Evolutionary conservation across 495 filamentous ascomycete species (phyloP).

Genomic region (Talaromyces proteolyticus): DNA sequence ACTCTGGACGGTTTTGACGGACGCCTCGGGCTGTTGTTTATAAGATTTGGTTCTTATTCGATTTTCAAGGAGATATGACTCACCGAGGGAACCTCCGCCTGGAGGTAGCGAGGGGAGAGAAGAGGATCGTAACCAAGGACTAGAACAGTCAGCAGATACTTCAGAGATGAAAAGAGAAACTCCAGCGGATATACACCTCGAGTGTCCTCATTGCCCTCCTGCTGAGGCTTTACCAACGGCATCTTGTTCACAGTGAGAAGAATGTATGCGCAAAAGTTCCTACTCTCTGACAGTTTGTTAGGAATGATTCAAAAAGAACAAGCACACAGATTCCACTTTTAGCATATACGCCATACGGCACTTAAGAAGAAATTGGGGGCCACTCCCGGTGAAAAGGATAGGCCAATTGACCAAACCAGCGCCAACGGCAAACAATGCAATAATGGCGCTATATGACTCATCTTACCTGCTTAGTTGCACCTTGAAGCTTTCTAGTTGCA

Average conservation of each 20-base stretch:
- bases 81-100: slow-evolving; percentile 81
- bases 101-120: slow-evolving; percentile 82
- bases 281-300: neutral
- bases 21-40: slow-evolving; percentile 31
- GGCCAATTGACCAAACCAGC: no score
- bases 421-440: no score
- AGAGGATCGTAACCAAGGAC: slow-evolving; percentile 94
- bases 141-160: slow-evolving; percentile 25
- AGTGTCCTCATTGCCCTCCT: slow-evolving; percentile 47
- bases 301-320: neutral
- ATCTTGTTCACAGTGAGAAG: no score
- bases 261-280: no score
- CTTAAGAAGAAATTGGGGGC: neutral
- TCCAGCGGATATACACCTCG: slow-evolving; percentile 39
- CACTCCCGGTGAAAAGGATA: neutral
- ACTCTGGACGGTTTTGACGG: slow-evolving; percentile 65
- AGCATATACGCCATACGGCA: neutral
- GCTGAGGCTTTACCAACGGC: slow-evolving; percentile 39
- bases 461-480: no score
- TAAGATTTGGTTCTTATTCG: neutral
- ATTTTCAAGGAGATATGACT: slow-evolving; percentile 23
- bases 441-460: no score
- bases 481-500: no score
- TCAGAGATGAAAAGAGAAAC: neutral
- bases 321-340: neutral